Conservation (phyloP, 2,329 filamentous ascomycete genomes). For the Fusarium coffeatum region DNA sequence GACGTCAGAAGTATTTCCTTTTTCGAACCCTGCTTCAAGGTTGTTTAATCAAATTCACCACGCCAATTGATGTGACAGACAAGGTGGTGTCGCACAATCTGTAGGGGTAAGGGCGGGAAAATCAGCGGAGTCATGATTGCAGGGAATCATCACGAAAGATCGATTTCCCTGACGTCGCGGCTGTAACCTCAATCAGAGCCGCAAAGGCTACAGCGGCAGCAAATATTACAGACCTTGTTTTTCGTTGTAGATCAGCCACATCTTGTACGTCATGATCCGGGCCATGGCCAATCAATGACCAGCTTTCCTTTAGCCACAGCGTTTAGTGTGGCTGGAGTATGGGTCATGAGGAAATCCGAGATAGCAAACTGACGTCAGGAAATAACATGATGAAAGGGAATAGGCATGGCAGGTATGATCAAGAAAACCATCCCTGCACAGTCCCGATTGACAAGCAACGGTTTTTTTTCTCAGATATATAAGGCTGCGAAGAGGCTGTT, state of each 20-base stretch:
- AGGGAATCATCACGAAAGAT: constrained; percentile 23
- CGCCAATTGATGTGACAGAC: neutral
- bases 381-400: constrained; percentile 17
- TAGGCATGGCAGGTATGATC: constrained; percentile 13
- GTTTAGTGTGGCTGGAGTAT: constrained; percentile 28
- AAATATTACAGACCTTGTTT: constrained; percentile 32
- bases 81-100: constrained; percentile 12
- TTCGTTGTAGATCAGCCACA: constrained; percentile 27
- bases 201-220: constrained; percentile 28
- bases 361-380: constrained; percentile 38
- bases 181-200: constrained; percentile 30
- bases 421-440: constrained; percentile 19
- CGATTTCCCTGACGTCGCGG: constrained; percentile 29
- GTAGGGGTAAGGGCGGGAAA: constrained; percentile 4
- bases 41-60: constrained; percentile 11
- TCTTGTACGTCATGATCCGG: constrained; percentile 15
- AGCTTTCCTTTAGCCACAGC: constrained; percentile 23
- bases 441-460: neutral
- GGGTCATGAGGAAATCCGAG: constrained; percentile 33
- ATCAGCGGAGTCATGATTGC: constrained; percentile 25
- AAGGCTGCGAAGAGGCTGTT: constrained; percentile 11
- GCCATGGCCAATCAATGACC: constrained; percentile 13
- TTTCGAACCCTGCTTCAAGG: neutral
- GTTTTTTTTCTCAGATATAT: constrained; percentile 22
- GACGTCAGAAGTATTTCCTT: constrained; percentile 31